A percentile compares a stretch with the other conserved stretches of the same genome.
Conservation (phyloP, 2,329 filamentous ascomycete species). For the Fusarium sublunatum region DNA sequence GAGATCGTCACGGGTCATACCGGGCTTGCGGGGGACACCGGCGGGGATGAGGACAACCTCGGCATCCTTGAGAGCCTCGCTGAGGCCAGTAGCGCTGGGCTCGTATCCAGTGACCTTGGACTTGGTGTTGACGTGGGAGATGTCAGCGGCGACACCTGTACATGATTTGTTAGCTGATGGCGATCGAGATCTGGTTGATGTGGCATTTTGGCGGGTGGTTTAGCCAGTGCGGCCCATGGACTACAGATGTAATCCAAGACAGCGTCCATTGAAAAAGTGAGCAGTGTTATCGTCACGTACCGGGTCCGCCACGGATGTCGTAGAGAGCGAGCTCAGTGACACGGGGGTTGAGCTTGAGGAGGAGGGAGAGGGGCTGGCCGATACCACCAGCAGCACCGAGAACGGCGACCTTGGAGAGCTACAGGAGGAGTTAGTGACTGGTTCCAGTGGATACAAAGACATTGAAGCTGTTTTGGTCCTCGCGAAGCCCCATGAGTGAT, state of each 20-base stretch:
- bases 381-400: conserved; percentile 98
- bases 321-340: conserved; percentile 96
- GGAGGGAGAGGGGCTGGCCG: conserved; percentile 95
- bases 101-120: conserved; percentile 92
- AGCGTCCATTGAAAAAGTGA: not conserved
- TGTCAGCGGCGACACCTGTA: conserved; percentile 94
- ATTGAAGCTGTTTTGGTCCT: not conserved
- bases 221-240: conserved; percentile 4
- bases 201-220: conserved; percentile 27
- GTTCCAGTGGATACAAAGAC: not conserved
- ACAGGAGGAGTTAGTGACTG: conserved; percentile 39
- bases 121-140: conserved; percentile 99
- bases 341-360: conserved; percentile 98
- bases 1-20: conserved; percentile 99
- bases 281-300: conserved; percentile 63
- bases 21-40: conserved; percentile 98
- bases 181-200: conserved; percentile 20
- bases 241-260: not conserved
- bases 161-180: conserved; percentile 37
- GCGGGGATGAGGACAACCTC: conserved; percentile 98
- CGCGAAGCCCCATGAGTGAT: not conserved
- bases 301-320: conserved; percentile 94
- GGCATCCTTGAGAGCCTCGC: conserved; percentile 82
- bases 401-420: conserved; percentile 98
- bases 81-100: conserved; percentile 78